These are phyloP conservation scores for Pleurotus cornucopiae DNA, from an alignment of 768 basidiomycete species.

Conservation along the genomic window DNA sequence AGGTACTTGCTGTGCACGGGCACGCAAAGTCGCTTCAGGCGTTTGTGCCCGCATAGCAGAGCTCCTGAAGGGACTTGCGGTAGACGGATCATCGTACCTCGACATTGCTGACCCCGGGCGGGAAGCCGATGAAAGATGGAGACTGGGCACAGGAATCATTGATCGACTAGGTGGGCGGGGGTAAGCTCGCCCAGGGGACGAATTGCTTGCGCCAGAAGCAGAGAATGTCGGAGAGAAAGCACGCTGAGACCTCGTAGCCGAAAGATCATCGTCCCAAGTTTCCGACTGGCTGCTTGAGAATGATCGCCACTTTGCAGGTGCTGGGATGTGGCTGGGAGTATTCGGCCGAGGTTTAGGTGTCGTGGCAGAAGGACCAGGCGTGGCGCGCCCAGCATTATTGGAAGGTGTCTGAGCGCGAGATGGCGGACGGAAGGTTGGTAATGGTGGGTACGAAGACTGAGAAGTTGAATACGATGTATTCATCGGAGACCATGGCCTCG, in stretches of 20 bases:
- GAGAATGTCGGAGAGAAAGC: slow-evolving; percentile 63
- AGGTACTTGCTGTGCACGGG: slow-evolving; percentile 56
- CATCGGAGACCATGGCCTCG: slow-evolving; percentile 76
- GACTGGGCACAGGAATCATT: slow-evolving; percentile 75
- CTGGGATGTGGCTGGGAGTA: slow-evolving; percentile 79
- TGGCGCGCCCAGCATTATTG: slow-evolving; percentile 17
- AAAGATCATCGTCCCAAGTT: slow-evolving; percentile 44
- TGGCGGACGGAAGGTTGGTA: slow-evolving; percentile 38
- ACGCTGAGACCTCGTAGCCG: slow-evolving; percentile 45
- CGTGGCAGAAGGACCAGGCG: slow-evolving; percentile 28
- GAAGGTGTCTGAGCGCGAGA: slow-evolving; percentile 64
- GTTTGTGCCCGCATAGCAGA: slow-evolving; percentile 57
- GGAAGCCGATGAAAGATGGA: slow-evolving; percentile 66
- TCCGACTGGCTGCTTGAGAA: slow-evolving; percentile 44
- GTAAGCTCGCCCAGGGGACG: slow-evolving; percentile 41
- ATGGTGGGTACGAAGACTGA: slow-evolving; percentile 44
- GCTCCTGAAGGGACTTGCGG: slow-evolving; percentile 35
- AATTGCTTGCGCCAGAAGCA: slow-evolving; percentile 35
- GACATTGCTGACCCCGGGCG: slow-evolving; percentile 73
- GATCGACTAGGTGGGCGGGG: slow-evolving; percentile 79
- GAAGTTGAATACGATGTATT: slow-evolving; percentile 69
- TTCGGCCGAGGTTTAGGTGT: slow-evolving; percentile 70
- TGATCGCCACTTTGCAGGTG: slow-evolving; percentile 48
- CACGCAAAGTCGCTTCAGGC: slow-evolving; percentile 58
- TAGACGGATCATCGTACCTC: slow-evolving; percentile 54